phyloP scores from a whole-genome alignment of 2,329 filamentous ascomycete species.

The Diaporthe caulivora region DNA sequence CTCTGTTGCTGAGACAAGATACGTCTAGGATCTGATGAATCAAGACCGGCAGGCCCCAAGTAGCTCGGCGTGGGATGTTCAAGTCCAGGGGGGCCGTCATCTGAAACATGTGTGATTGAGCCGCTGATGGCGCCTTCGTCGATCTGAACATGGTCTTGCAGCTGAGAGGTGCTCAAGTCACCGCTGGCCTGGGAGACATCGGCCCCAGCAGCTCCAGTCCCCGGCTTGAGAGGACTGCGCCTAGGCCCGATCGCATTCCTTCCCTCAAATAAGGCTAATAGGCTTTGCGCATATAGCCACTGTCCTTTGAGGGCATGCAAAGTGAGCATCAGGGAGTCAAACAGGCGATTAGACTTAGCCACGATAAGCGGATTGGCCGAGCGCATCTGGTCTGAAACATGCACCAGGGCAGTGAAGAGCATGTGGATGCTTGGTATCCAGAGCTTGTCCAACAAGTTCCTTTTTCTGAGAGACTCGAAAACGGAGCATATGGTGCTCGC shows the following conservation, averaged over 20 bases:
- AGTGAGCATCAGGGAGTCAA: constrained; percentile 8
- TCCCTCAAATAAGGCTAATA: background rate
- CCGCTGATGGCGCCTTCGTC: background rate
- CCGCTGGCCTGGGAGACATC: background rate
- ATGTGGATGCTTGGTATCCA: background rate
- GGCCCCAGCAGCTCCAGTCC: background rate
- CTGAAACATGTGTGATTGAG: background rate
- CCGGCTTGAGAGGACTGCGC: background rate
- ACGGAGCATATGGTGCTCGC: background rate
- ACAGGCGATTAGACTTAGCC: constrained; percentile 18
- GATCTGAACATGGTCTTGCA: background rate
- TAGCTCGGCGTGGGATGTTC: background rate
- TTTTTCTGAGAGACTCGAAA: background rate
- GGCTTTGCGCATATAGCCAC: constrained; percentile 18
- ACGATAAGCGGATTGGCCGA: constrained; percentile 5
- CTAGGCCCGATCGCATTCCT: background rate
- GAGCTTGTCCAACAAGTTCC: background rate
- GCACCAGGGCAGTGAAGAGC: constrained; percentile 5
- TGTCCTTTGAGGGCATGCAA: constrained; percentile 16
- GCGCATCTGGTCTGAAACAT: background rate
- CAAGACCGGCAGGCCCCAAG: background rate
- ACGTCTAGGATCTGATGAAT: background rate
- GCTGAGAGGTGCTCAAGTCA: background rate
- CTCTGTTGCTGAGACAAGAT: background rate
- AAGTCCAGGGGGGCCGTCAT: background rate